Evolutionary conservation across 1,284 basidiomycete genomes (phyloP), one percentile per base, ranked within the genome.

Genomic region (Meira nashicola): DNA sequence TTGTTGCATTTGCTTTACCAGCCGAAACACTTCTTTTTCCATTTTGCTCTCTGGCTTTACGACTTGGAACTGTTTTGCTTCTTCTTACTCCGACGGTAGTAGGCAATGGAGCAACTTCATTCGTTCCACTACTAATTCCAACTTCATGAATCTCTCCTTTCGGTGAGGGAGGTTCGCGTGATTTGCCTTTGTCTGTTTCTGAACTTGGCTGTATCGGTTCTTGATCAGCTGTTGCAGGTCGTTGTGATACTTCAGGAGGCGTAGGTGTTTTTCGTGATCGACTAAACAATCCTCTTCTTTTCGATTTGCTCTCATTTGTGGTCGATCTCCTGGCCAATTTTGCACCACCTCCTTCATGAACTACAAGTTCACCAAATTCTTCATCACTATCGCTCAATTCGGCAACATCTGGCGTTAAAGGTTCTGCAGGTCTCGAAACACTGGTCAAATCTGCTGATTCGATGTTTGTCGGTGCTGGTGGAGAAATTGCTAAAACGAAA

Each of bases 301-400:
- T 48, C 12, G 46, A 48, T 25, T 48, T 48, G 46, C 17, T 21
- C 28, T 23, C 46, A 40, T 40, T n/a, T 12, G 40, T 21, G n/a
- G 25, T 44, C 14, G 44, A 39, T 15, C 46, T 49, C 37, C 55
- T 55, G 10, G 55, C 53, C 14, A 60, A 28, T 21, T 40, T 21
- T 15, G 75, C 75, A 14, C 76, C 76, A 19, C 76, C 76, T 7
- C 76, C 76, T 39, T 71, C 58, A 54, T 78, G 76, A 23, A 65
- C 74, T 40, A 67, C 62, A 43, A 76, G 54, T 25, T 68, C 70
- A 23, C 68, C 75, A 17, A 71, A 70, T 2, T 78, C 76, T 56
- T 77, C 75, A 54, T 78, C 76, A 37, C 73, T 76, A 53, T 78
- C 76, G 17, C 73, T 76, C n/a, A 40, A 37, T 17, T 39, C 41